Conservation (phyloP, 306 rosid species). For the Dicorynia guianensis region DNA sequence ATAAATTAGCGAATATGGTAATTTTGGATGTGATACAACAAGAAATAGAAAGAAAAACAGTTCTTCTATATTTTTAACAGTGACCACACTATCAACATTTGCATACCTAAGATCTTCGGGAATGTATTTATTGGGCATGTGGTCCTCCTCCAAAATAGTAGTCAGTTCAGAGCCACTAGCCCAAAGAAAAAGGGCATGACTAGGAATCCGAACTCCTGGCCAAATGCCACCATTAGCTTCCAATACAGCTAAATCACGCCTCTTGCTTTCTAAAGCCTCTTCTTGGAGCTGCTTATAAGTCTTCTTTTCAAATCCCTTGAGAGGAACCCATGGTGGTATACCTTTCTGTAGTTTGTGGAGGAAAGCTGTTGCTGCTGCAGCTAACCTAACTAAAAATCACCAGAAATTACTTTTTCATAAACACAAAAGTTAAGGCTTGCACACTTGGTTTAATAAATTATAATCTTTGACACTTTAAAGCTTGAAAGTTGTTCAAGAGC, state of each 20-base stretch:
- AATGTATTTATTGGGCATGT: conserved; percentile 95
- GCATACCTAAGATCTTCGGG: conserved; percentile 84
- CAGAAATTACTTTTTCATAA: conserved; percentile 42
- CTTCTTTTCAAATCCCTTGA: conserved; percentile 84
- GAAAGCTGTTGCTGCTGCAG: conserved; percentile 84
- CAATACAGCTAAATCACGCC: conserved; percentile 86
- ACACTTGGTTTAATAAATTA: not conserved
- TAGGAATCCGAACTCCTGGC: conserved; percentile 92
- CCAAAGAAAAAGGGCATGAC: conserved; percentile 95
- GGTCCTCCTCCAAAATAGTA: conserved; percentile 78
- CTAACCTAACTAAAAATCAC: conserved; percentile 68
- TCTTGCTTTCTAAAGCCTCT: conserved; percentile 92
- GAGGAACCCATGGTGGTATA: conserved; percentile 95
- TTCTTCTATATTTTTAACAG: not conserved
- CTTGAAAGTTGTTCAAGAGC: not conserved
- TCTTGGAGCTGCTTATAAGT: conserved; percentile 88
- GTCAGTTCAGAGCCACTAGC: conserved; percentile 96
- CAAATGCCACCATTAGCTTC: conserved; percentile 90
- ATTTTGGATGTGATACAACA: conserved; percentile 4
- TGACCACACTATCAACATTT: not conserved
- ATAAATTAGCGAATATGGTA: conserved; percentile 15
- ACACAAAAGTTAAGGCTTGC: conserved; percentile 14
- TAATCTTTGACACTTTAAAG: not conserved
- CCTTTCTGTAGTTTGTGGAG: conserved; percentile 91
- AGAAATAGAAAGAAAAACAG: conserved; percentile 1